These are phyloP conservation scores for Neopestalotiopsis sp. DNA, from an alignment of 2,329 filamentous ascomycete species.

Conservation along the genomic window DNA sequence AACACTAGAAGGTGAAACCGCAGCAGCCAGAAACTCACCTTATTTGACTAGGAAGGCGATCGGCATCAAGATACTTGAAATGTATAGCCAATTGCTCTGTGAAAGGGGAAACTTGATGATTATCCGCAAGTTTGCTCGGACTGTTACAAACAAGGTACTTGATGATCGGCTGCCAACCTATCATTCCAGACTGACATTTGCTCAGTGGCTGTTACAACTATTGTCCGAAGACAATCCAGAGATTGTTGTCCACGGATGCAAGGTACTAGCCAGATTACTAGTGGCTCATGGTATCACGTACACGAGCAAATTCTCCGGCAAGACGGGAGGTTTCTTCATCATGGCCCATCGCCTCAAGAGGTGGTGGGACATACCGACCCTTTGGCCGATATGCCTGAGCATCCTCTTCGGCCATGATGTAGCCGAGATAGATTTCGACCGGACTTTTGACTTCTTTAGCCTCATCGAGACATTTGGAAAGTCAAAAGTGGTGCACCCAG, in stretches of 20 bases:
- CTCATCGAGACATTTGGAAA: slow-evolving; percentile 77
- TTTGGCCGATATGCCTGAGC: slow-evolving; percentile 90
- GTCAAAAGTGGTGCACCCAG: slow-evolving; percentile 73
- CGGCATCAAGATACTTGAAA: slow-evolving; percentile 74
- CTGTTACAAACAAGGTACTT: slow-evolving; percentile 90
- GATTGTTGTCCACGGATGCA: slow-evolving; percentile 79
- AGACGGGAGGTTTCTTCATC: slow-evolving; percentile 86
- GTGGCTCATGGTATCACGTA: slow-evolving; percentile 83
- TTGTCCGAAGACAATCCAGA: slow-evolving; percentile 85
- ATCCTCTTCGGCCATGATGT: slow-evolving; percentile 88
- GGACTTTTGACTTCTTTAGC: slow-evolving; percentile 75
- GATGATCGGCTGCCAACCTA: slow-evolving; percentile 27
- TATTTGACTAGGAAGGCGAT: slow-evolving; percentile 70
- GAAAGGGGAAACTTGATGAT: slow-evolving; percentile 70
- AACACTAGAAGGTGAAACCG: slow-evolving; percentile 40
- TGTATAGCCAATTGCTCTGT: slow-evolving; percentile 81
- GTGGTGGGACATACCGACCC: slow-evolving; percentile 85
- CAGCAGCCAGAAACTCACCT: slow-evolving; percentile 39
- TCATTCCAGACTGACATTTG: slow-evolving; percentile 39
- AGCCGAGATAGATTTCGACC: slow-evolving; percentile 73
- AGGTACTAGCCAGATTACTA: slow-evolving; percentile 83
- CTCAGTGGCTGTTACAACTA: slow-evolving; percentile 87
- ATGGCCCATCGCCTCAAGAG: slow-evolving; percentile 81
- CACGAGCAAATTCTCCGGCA: slow-evolving; percentile 80
- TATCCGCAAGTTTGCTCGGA: slow-evolving; percentile 88